These are phyloP conservation scores for Juglanconis sp. DNA, from an alignment of 2,329 filamentous ascomycete genomes.

Conservation along the genomic window DNA sequence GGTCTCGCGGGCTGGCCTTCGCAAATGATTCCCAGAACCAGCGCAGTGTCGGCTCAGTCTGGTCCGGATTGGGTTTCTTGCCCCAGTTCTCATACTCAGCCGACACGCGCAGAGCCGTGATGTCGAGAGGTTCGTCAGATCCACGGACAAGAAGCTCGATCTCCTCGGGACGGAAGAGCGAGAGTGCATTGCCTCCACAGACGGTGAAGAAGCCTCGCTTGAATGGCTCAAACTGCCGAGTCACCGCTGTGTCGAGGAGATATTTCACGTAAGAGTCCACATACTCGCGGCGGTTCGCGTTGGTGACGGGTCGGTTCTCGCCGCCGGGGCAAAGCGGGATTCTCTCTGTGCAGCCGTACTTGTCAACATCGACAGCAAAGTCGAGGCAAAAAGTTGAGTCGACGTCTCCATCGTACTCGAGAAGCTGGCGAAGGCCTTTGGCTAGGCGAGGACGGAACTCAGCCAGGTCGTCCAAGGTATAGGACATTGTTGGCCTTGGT, in stretches of 20 bases:
- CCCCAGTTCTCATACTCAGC: slow-evolving; percentile 82
- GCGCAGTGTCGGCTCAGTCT: slow-evolving; percentile 62
- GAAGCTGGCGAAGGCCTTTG: slow-evolving; percentile 67
- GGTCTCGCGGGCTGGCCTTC: slow-evolving; percentile 60
- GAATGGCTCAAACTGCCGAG: slow-evolving; percentile 87
- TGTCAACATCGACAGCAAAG: slow-evolving; percentile 74
- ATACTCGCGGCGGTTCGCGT: slow-evolving; percentile 77
- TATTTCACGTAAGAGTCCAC: slow-evolving; percentile 82
- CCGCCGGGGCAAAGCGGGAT: slow-evolving; percentile 73
- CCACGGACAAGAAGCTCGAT: slow-evolving; percentile 85
- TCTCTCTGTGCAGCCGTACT: slow-evolving; percentile 65
- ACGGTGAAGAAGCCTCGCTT: slow-evolving; percentile 92
- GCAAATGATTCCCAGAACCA: slow-evolving; percentile 92
- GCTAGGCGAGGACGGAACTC: slow-evolving; percentile 78
- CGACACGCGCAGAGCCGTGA: slow-evolving; percentile 70
- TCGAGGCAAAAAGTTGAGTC: slow-evolving; percentile 76
- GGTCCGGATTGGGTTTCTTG: slow-evolving; percentile 43
- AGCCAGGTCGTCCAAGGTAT: slow-evolving; percentile 76
- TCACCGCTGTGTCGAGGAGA: slow-evolving; percentile 72
- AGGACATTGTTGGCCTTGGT: slow-evolving; percentile 62
- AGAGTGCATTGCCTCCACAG: slow-evolving; percentile 82
- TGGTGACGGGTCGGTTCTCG: slow-evolving; percentile 75
- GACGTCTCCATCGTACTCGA: slow-evolving; percentile 83
- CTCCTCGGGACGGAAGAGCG: slow-evolving; percentile 84
- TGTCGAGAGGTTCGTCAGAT: slow-evolving; percentile 79